Conservation (phyloP, 805 yeast genomes). For the Yamadazyma akitaensis region DNA sequence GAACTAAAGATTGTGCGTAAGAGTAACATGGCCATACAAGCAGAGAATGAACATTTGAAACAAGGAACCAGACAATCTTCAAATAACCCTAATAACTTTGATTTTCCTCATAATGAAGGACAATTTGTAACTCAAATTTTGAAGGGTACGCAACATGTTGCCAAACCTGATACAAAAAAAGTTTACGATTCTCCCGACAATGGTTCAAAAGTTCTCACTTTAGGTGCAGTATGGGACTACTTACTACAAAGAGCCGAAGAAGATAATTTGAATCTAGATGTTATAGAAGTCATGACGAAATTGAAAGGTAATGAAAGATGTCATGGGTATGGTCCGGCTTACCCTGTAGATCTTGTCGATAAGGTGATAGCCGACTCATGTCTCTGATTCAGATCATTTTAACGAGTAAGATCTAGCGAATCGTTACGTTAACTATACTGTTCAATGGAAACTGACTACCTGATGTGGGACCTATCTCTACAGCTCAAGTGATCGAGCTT, state of each 20-base stretch:
- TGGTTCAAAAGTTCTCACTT: conserved; percentile 55
- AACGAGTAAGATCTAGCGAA: background rate
- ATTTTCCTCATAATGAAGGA: conserved; percentile 32
- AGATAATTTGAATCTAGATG: conserved; percentile 49
- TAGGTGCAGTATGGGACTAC: conserved; percentile 84
- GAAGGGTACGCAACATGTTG: conserved; percentile 21
- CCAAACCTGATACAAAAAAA: conserved; percentile 21
- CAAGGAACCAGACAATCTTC: background rate
- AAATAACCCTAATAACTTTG: background rate
- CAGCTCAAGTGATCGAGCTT: too few relatives aligned
- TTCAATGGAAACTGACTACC: too few relatives aligned
- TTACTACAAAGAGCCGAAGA: conserved; percentile 47
- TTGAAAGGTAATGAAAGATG: conserved; percentile 70
- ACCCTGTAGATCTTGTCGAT: conserved; percentile 45
- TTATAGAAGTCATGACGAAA: conserved; percentile 52
- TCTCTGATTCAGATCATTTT: background rate
- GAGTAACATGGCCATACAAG: conserved; percentile 52
- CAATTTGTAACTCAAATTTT: conserved; percentile 32
- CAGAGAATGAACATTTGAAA: conserved; percentile 60
- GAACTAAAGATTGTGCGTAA: conserved; percentile 51
- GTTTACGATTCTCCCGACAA: conserved; percentile 35
- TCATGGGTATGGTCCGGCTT: conserved; percentile 78
- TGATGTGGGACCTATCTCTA: too few relatives aligned
- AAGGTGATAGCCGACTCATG: conserved; percentile 23
- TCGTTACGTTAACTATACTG: too few relatives aligned